Conservation (phyloP, 345 rosid species). For the Citrus medica region DNA sequence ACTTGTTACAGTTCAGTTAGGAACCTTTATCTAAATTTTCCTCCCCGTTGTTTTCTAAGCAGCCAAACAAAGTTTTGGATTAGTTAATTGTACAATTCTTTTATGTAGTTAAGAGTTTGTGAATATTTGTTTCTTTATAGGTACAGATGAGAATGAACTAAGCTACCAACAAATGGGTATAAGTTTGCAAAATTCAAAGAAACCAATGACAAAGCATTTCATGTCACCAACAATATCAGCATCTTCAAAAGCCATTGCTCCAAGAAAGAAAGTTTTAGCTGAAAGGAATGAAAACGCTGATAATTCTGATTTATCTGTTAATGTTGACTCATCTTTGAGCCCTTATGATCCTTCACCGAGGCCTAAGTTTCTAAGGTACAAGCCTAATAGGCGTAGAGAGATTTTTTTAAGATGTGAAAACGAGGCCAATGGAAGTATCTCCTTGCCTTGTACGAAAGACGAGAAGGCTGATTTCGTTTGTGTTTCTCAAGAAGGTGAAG, state of each 20-base stretch:
- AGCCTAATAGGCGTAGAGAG: slow-evolving; percentile 33
- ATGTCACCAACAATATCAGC: slow-evolving; percentile 35
- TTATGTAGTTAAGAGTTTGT: not conserved
- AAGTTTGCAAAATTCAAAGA: slow-evolving; percentile 15
- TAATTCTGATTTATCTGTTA: not conserved
- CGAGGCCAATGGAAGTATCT: slow-evolving; percentile 14
- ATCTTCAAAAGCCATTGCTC: slow-evolving; percentile 28
- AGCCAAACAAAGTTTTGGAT: not conserved
- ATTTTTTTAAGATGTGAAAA: slow-evolving; percentile 21
- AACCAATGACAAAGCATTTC: slow-evolving; percentile 18
- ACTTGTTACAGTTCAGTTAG: not conserved
- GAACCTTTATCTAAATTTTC: not conserved
- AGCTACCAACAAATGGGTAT: slow-evolving; percentile 3
- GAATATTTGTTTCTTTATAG: not conserved
- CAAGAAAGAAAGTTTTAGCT: slow-evolving; percentile 32
- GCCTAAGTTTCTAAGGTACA: slow-evolving; percentile 40
- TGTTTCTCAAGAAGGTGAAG: slow-evolving; percentile 15
- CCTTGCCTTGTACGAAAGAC: not conserved
- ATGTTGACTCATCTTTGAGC: slow-evolving; percentile 7
- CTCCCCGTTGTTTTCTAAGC: not conserved
- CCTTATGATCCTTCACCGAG: slow-evolving; percentile 39
- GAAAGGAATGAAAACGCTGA: slow-evolving; percentile 33
- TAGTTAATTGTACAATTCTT: not conserved
- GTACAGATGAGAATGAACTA: slow-evolving; percentile 33
- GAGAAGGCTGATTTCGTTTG: slow-evolving; percentile 12